phyloP scores from a whole-genome alignment of 441 rosid genomes.

The Arabidopsis lyrata region DNA sequence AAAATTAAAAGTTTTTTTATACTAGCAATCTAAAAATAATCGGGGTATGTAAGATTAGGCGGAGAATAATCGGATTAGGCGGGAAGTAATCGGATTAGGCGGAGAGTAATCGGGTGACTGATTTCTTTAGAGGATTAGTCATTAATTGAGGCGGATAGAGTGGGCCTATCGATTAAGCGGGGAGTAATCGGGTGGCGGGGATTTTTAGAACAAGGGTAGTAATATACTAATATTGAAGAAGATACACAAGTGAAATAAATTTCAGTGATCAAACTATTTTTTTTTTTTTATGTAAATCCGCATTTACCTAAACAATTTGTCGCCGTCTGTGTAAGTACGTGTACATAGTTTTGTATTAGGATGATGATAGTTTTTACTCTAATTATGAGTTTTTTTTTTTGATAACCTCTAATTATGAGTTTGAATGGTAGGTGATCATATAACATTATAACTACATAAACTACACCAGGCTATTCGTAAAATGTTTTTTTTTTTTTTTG shows the following conservation, averaged over 20 bases:
- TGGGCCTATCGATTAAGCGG: too few relatives aligned
- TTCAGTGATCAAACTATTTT: background rate
- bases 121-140: too few relatives aligned
- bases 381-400: too few relatives aligned
- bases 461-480: background rate
- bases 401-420: background rate
- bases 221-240: background rate
- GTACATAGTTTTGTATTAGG: background rate
- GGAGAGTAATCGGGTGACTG: too few relatives aligned
- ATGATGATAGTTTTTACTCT: background rate
- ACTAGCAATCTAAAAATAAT: too few relatives aligned
- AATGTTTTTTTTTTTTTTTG: background rate
- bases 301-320: background rate
- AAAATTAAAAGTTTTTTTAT: too few relatives aligned
- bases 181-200: too few relatives aligned
- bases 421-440: background rate
- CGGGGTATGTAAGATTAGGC: too few relatives aligned
- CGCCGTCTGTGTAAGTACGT: slow-evolving; percentile 4
- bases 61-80: too few relatives aligned
- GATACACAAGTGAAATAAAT: slow-evolving; percentile 6
- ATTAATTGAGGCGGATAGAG: too few relatives aligned
- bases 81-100: too few relatives aligned
- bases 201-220: too few relatives aligned
- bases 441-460: background rate
- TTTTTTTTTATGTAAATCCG: background rate